Percentiles rank a stretch among this genome's conserved stretches.
Evolutionary conservation across 1,284 basidiomycete species (phyloP).

Genomic region (Microbotryomycetes sp.): DNA sequence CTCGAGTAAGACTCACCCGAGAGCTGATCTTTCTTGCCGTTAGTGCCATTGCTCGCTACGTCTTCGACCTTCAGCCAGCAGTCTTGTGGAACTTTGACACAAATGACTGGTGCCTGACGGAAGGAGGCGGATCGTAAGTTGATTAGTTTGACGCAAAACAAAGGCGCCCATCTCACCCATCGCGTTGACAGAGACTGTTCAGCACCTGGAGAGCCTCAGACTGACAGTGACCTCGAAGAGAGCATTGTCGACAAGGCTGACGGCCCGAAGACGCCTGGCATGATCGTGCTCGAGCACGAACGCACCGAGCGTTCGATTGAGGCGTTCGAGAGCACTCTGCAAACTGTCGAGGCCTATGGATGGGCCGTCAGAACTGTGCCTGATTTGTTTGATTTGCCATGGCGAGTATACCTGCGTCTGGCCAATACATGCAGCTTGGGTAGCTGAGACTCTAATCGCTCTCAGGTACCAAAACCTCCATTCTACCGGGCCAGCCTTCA

Average conservation of each 20-base stretch:
- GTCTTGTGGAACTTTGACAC: conserved; percentile 70
- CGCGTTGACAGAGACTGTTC: not conserved
- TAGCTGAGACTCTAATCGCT: no score
- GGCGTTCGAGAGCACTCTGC: conserved; percentile 62
- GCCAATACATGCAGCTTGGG: no score
- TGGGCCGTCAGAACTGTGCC: conserved; percentile 6
- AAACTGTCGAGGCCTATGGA: conserved; percentile 34
- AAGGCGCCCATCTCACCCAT: not conserved
- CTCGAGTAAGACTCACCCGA: not conserved
- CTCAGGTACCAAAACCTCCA: no score
- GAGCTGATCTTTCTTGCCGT: not conserved
- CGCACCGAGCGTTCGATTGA: conserved; percentile 55
- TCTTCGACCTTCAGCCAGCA: conserved; percentile 51
- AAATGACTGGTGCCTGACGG: conserved; percentile 24
- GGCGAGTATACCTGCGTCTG: no score
- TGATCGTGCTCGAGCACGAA: conserved; percentile 79
- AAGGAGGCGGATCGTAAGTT: not conserved
- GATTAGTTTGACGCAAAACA: no score
- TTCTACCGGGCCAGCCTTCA: no score
- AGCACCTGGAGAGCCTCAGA: conserved; percentile 6
- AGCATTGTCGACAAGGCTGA: conserved; percentile 6
- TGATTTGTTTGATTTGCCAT: not conserved
- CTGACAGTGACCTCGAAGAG: conserved; percentile 7
- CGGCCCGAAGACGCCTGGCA: conserved; percentile 16
- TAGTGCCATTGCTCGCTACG: conserved; percentile 21